These are phyloP conservation scores for Trichophyton schoenleinii DNA, from an alignment of 2,329 filamentous ascomycete genomes.

Conservation along the genomic window DNA sequence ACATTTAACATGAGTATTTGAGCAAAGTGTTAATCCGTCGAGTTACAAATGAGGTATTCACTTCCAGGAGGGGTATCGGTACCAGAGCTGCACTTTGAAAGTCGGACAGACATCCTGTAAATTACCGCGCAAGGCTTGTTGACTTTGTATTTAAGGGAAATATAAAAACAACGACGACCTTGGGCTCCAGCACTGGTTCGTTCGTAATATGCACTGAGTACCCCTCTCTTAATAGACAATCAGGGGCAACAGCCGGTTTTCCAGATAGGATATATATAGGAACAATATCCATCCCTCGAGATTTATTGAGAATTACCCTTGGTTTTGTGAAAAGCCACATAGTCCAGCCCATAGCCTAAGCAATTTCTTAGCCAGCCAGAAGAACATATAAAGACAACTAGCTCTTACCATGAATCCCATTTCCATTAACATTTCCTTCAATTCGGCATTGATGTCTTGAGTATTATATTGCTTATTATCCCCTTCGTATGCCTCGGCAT, in stretches of 20 bases:
- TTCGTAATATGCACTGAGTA: not conserved
- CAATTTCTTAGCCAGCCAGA: not conserved
- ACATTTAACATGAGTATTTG: too few species aligned
- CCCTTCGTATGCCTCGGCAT: conserved; percentile 3
- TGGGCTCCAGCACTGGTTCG: not conserved
- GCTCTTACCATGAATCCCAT: not conserved
- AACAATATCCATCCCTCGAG: not conserved
- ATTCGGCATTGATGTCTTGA: not conserved
- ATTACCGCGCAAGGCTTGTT: not conserved
- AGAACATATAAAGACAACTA: not conserved
- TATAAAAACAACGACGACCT: conserved; percentile 1
- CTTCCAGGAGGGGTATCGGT: too few species aligned
- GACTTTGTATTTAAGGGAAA: not conserved
- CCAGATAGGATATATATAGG: conserved; percentile 2
- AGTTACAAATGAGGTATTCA: not conserved
- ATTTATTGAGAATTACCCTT: not conserved
- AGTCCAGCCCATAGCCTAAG: conserved; percentile 1
- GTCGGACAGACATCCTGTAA: too few species aligned
- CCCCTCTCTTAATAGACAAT: not conserved
- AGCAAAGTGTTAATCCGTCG: not conserved
- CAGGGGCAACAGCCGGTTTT: not conserved
- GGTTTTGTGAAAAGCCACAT: conserved; percentile 6
- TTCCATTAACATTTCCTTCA: not conserved
- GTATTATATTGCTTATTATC: conserved; percentile 7
- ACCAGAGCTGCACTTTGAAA: too few species aligned